Conservation (phyloP, 805 yeast species). For the Saccharomycodes ludwigii region DNA sequence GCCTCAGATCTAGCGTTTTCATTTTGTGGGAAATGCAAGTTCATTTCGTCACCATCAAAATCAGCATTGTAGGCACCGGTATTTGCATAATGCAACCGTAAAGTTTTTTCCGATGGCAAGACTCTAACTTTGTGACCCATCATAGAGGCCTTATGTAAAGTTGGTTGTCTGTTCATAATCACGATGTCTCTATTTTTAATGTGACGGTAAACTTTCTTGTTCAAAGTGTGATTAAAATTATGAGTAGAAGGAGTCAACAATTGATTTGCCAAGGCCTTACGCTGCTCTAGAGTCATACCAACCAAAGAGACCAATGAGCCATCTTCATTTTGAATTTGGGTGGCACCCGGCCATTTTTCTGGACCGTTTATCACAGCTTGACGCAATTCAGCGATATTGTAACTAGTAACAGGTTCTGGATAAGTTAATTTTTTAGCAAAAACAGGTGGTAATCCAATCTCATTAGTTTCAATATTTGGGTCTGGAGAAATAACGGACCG, state of each 20-base stretch:
- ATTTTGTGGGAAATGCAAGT: slow-evolving; percentile 97
- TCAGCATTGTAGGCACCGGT: slow-evolving; percentile 99
- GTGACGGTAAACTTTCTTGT: slow-evolving; percentile 91
- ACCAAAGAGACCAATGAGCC: slow-evolving; percentile 71
- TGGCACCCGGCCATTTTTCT: slow-evolving; percentile 97
- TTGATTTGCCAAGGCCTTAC: slow-evolving; percentile 91
- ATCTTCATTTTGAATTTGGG: slow-evolving; percentile 90
- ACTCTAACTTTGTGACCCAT: slow-evolving; percentile 99
- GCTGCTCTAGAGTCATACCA: slow-evolving; percentile 86
- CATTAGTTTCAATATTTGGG: slow-evolving; percentile 95
- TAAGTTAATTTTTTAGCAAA: slow-evolving; percentile 91
- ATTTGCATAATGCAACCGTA: slow-evolving; percentile 94
- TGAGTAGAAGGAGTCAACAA: slow-evolving; percentile 68
- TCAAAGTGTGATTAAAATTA: slow-evolving; percentile 37
- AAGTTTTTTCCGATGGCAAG: slow-evolving; percentile 92
- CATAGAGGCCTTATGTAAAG: slow-evolving; percentile 98
- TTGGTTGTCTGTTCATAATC: slow-evolving; percentile 97
- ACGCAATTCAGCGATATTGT: slow-evolving; percentile 81
- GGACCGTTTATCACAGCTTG: slow-evolving; percentile 97
- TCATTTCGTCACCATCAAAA: slow-evolving; percentile 99
- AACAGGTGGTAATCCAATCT: slow-evolving; percentile 98
- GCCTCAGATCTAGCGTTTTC: slow-evolving; percentile 97
- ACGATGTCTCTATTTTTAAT: slow-evolving; percentile 92
- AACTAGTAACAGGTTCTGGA: slow-evolving; percentile 95
- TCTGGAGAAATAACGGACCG: slow-evolving; percentile 98